Evolutionary conservation across 768 basidiomycete genomes (phyloP).

Genomic region (Russula dissimulans): DNA sequence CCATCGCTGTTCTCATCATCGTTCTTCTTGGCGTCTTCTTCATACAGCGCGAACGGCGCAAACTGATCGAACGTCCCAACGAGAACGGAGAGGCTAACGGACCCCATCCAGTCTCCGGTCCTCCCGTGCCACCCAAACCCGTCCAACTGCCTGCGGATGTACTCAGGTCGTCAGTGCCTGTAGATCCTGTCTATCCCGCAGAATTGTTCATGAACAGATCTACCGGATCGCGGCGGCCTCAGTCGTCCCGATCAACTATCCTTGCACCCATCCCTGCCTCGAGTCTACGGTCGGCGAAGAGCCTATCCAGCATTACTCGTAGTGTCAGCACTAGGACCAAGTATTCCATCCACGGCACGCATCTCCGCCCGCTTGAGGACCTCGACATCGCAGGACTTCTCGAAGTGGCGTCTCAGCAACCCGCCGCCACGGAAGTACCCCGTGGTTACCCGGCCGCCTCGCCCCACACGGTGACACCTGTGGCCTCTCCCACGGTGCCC

Average conservation of each 20-base stretch:
- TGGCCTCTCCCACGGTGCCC: background rate
- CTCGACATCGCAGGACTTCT: conserved; percentile 19
- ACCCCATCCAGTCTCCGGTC: background rate
- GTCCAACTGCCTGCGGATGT: background rate
- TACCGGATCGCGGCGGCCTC: background rate
- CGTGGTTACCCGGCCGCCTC: background rate
- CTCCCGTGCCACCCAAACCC: background rate
- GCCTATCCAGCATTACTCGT: background rate
- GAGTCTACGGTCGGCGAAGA: background rate
- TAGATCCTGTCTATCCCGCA: conserved; percentile 6
- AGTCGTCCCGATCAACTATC: conserved; percentile 1
- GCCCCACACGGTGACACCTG: background rate
- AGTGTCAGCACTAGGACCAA: background rate
- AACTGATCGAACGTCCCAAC: background rate
- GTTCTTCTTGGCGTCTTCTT: background rate
- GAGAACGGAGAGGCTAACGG: background rate
- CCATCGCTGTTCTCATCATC: background rate
- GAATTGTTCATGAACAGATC: background rate
- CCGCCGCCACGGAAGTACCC: background rate
- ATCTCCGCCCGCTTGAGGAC: background rate
- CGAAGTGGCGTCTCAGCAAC: conserved; percentile 5
- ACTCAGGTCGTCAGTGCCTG: background rate
- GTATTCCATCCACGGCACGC: background rate
- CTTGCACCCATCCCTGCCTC: background rate
- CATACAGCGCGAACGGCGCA: conserved; percentile 7